A percentile compares a stretch with the other conserved stretches of the same genome.
Conservation (phyloP, 352 stramenopile species). For the Phytophthora aleatoria region DNA sequence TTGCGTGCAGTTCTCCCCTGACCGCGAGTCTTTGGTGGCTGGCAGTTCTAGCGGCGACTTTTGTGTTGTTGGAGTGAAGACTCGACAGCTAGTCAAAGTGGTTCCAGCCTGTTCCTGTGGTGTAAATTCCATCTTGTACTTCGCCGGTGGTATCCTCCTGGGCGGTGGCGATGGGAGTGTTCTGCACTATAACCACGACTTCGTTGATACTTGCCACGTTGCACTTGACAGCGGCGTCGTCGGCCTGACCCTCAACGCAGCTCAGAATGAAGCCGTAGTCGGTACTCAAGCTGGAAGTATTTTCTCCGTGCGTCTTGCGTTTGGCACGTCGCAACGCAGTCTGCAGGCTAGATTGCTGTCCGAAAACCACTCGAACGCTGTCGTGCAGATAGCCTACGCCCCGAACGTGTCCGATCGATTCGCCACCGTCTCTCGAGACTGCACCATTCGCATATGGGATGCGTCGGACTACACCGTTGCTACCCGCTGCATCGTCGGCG, state of each 20-base stretch:
- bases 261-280: constrained; percentile 71
- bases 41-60: constrained; percentile 90
- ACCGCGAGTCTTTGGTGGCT: constrained; percentile 82
- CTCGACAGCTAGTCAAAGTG: constrained; percentile 64
- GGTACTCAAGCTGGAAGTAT: constrained; percentile 83
- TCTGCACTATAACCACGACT: constrained; percentile 75
- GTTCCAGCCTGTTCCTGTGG: constrained; percentile 84
- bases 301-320: constrained; percentile 69
- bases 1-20: constrained; percentile 80
- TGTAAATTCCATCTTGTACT: constrained; percentile 66
- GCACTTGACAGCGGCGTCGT: constrained; percentile 71
- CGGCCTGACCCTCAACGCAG: constrained; percentile 59
- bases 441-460: constrained; percentile 91
- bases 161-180: constrained; percentile 90
- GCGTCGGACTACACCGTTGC: constrained; percentile 84
- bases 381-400: constrained; percentile 84
- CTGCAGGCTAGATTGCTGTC: constrained; percentile 32
- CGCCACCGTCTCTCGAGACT: constrained; percentile 87
- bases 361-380: constrained; percentile 82
- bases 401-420: constrained; percentile 86
- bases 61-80: constrained; percentile 80
- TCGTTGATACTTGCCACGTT: constrained; percentile 72
- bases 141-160: constrained; percentile 54
- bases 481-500: constrained; percentile 53
- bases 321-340: constrained; percentile 31